Evolutionary conservation across 768 basidiomycete genomes (phyloP).

Genomic region (Xerocomus spinulosus): DNA sequence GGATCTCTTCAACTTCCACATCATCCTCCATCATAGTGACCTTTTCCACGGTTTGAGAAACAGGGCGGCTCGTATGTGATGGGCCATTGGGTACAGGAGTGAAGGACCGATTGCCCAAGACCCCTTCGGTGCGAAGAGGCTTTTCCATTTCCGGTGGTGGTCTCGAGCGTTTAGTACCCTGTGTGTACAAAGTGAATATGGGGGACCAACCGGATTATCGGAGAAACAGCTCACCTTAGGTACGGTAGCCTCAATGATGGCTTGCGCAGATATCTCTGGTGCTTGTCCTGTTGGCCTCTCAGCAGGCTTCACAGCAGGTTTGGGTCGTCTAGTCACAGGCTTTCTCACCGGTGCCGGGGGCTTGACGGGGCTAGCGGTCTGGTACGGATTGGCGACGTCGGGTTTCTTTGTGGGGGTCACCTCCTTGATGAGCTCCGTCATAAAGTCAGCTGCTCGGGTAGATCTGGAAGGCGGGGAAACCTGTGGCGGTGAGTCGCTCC

Average conservation of each 20-base stretch:
- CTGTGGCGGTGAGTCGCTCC: constrained; percentile 37
- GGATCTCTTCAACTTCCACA: constrained; percentile 36
- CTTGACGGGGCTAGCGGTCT: constrained; percentile 62
- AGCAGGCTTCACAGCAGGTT: constrained; percentile 30
- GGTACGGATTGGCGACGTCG: constrained; percentile 76
- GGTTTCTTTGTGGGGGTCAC: constrained; percentile 59
- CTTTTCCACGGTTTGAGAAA: constrained; percentile 28
- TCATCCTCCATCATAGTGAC: constrained; percentile 37
- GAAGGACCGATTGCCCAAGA: constrained; percentile 8
- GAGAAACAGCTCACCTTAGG: constrained; percentile 52
- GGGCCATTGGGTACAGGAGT: constrained; percentile 16
- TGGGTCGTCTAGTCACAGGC: constrained; percentile 37
- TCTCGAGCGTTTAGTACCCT: constrained; percentile 78
- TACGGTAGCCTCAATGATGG: constrained; percentile 72
- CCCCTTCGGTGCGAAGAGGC: constrained; percentile 9
- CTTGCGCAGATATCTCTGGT: constrained; percentile 47
- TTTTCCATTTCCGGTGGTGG: constrained; percentile 58
- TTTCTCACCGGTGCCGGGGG: constrained; percentile 44
- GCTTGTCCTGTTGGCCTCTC: constrained; percentile 30
- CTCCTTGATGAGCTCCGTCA: constrained; percentile 68
- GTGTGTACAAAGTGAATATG: constrained; percentile 5
- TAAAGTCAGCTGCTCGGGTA: constrained; percentile 63
- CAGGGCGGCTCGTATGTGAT: constrained; percentile 1
- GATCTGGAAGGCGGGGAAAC: constrained; percentile 34
- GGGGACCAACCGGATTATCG: constrained; percentile 3